These are phyloP conservation scores for Colletotrichum neosansevieriae DNA, from an alignment of 2,329 filamentous ascomycete genomes.

Conservation along the genomic window DNA sequence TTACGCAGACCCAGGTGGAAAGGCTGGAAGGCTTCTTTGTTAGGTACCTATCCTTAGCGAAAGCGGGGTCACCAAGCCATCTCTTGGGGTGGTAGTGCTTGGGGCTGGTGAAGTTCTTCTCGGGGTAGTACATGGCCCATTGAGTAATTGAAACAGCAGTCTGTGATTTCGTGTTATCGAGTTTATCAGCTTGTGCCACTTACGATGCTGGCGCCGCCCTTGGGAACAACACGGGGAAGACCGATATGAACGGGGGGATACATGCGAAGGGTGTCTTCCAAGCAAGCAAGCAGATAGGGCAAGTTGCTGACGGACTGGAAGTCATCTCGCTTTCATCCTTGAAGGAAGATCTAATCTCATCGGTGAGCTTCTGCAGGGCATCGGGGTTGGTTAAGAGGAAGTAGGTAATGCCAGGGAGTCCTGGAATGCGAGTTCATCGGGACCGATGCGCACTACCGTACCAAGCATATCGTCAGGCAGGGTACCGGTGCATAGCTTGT, in stretches of 20 bases:
- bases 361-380: conserved; percentile 47
- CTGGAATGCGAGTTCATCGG: conserved; percentile 60
- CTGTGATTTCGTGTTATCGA: background rate
- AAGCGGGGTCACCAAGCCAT: conserved; percentile 45
- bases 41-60: conserved; percentile 44
- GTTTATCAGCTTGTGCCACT: background rate
- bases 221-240: conserved; percentile 46
- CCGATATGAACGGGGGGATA: conserved; percentile 49
- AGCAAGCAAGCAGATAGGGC: conserved; percentile 53
- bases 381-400: conserved; percentile 48
- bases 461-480: conserved; percentile 50
- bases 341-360: conserved; percentile 55
- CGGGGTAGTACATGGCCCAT: conserved; percentile 50
- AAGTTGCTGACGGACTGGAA: conserved; percentile 48
- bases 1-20: conserved; percentile 62
- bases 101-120: conserved; percentile 49
- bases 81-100: conserved; percentile 51
- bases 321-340: conserved; percentile 51
- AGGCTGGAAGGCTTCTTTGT: conserved; percentile 56
- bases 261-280: conserved; percentile 57
- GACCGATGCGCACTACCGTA: conserved; percentile 58
- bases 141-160: conserved; percentile 55
- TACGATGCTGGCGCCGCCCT: conserved; percentile 51
- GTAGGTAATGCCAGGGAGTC: conserved; percentile 45
- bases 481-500: conserved; percentile 42